Base-by-base conservation (phyloP, 768 basidiomycete species). In the Mrakia hoshinonis region DNA sequence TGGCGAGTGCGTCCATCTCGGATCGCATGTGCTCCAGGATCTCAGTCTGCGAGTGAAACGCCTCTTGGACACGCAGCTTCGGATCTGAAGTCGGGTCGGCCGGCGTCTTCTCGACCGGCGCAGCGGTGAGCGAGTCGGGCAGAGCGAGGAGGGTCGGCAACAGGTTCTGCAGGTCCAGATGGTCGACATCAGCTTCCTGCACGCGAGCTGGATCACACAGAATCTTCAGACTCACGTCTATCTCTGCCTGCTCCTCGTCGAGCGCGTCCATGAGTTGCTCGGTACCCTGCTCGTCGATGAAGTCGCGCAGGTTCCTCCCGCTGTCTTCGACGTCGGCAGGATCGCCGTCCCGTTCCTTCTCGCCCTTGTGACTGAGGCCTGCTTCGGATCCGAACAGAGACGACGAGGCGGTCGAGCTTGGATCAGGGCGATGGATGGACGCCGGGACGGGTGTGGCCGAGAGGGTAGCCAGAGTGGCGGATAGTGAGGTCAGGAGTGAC, bases 181-280 rank as follows among this genome's bases (percentile, higher is more conserved):
- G 18, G 34, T 9, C 22, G 36, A 34, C 6, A 36, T 4, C 20
- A 7, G 34, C 22, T 34, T 15, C 24, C 1, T 9, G 4, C 10
- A 31, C 6, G 11, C 31, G 9, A 20, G 15, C 29, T 3, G 18
- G 31, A 22, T 38, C 31, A 61, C n/a, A n/a, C n/a, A 61, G 55
- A 31, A 13, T 36, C 4, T 22, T 4, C 18, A 22, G 12, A 61
- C 58, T 5, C 20, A 61, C 58, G 34, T 61, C 65, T 34, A 66
- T 66, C 65, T 31, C 65, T 20, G 22, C 65, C n/a, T 66, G 65
- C 29, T 66, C 65, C 31, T 49, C 48, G n/a, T 66, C 65, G 5
- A 66, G 48, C 34, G 47, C 65, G 36, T 66, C 65, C 29, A 66
- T 38, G 24, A 66, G 29, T 15, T 34, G 39, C 26, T 66, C 65